Conservation (phyloP, 2,329 filamentous ascomycete species). For the Penicillium sp. region DNA sequence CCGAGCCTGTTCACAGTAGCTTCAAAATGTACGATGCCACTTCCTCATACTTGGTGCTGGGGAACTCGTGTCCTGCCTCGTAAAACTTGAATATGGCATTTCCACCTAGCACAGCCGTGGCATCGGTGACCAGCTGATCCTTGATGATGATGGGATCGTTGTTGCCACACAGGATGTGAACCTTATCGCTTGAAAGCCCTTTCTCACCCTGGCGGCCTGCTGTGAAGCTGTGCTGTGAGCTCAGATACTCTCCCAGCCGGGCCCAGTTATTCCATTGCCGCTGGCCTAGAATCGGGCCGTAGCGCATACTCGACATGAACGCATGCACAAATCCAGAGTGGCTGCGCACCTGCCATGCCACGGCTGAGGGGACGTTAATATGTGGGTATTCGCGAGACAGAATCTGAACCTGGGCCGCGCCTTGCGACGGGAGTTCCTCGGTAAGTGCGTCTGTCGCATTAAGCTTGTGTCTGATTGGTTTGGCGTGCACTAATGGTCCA, state of each 20-base stretch:
- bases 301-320: slow-evolving; percentile 67
- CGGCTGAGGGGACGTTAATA: slow-evolving; percentile 60
- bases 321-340: slow-evolving; percentile 67
- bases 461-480: slow-evolving; percentile 33
- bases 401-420: slow-evolving; percentile 40
- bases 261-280: slow-evolving; percentile 58
- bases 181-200: slow-evolving; percentile 46
- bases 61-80: slow-evolving; percentile 67
- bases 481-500: slow-evolving; percentile 36
- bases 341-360: slow-evolving; percentile 65
- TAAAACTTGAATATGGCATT: slow-evolving; percentile 59
- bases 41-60: slow-evolving; percentile 59
- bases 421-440: slow-evolving; percentile 39
- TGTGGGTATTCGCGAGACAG: slow-evolving; percentile 53
- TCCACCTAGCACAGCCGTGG: slow-evolving; percentile 54
- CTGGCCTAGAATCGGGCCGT: slow-evolving; percentile 66
- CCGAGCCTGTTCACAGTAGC: slow-evolving; percentile 34
- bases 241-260: slow-evolving; percentile 53
- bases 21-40: slow-evolving; percentile 55
- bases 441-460: slow-evolving; percentile 43
- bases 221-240: slow-evolving; percentile 37
- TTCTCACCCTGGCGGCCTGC: slow-evolving; percentile 28
- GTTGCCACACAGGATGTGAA: slow-evolving; percentile 64
- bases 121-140: slow-evolving; percentile 63
- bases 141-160: slow-evolving; percentile 65